Conservation (phyloP, 23 red algal genomes). For the Gracilaria gracilis region DNA sequence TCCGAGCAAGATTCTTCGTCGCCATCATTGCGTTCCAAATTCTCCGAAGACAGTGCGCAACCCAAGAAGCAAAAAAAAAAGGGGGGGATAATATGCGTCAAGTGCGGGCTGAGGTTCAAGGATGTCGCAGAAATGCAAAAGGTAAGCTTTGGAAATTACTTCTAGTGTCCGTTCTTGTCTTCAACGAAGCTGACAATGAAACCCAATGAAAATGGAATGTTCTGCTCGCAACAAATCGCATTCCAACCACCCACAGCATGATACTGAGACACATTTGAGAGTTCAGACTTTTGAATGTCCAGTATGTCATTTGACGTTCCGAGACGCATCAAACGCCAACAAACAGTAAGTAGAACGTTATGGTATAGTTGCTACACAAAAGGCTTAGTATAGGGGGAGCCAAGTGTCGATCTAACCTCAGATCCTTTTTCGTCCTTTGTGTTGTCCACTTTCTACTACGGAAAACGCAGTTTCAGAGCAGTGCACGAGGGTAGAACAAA, state of each 20-base stretch:
- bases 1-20: neutral
- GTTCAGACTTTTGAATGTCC: neutral
- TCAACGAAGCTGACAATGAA: constrained; percentile 9
- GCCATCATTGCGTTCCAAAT: neutral
- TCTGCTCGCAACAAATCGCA: neutral
- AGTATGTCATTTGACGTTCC: constrained; percentile 16
- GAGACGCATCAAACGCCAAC: constrained; percentile 16
- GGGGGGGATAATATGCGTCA: neutral
- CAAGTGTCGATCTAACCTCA: neutral
- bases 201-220: neutral
- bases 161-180: neutral
- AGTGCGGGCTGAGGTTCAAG: neutral
- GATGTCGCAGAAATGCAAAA: constrained; percentile 18
- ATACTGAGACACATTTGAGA: neutral
- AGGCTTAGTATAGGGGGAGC: neutral
- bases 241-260: neutral
- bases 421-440: neutral
- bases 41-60: neutral
- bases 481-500: constrained; percentile 21
- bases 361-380: neutral
- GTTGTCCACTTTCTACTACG: neutral
- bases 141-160: neutral
- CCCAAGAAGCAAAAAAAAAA: neutral
- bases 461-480: neutral
- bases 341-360: constrained; percentile 4